These are phyloP conservation scores for Cutaneotrichosporon curvatum DNA, from an alignment of 1,284 basidiomycete genomes.

Conservation along the genomic window DNA sequence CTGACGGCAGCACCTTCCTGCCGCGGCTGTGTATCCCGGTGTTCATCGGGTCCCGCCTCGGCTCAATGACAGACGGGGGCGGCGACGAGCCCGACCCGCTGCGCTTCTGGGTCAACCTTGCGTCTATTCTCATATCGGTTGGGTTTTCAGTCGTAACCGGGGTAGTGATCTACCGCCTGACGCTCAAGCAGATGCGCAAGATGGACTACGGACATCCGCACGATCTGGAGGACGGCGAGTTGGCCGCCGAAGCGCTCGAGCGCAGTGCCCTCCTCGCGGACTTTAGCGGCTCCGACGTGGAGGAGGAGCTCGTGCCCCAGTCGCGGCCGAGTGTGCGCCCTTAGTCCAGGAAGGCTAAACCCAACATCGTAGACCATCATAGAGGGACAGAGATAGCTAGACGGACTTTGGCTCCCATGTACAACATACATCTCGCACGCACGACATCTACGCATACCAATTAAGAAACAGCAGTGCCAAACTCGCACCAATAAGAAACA, in stretches of 20 bases:
- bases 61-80: slow-evolving; percentile 30
- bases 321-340: background rate
- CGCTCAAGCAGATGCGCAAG: slow-evolving; percentile 42
- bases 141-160: slow-evolving; percentile 36
- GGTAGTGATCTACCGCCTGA: slow-evolving; percentile 42
- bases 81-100: slow-evolving; percentile 27
- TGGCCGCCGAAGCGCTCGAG: slow-evolving; percentile 32
- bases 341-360: too few relatives aligned
- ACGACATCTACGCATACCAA: slow-evolving; percentile 46
- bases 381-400: too few relatives aligned
- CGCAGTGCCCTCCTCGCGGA: slow-evolving; percentile 31
- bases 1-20: slow-evolving; percentile 24
- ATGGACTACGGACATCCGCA: slow-evolving; percentile 20
- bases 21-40: slow-evolving; percentile 41
- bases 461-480: slow-evolving; percentile 52
- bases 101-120: slow-evolving; percentile 42
- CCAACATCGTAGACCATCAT: too few relatives aligned
- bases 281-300: slow-evolving; percentile 22
- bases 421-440: background rate
- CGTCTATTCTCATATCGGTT: slow-evolving; percentile 30
- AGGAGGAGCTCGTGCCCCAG: slow-evolving; percentile 15
- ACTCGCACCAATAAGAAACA: slow-evolving; percentile 52
- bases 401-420: too few relatives aligned
- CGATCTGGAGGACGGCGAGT: slow-evolving; percentile 26
- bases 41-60: slow-evolving; percentile 44